A percentile compares a stretch with the other conserved stretches of the same genome.
Evolutionary conservation across 768 basidiomycete species (phyloP).

Genomic region (Cubamyces lactineus): DNA sequence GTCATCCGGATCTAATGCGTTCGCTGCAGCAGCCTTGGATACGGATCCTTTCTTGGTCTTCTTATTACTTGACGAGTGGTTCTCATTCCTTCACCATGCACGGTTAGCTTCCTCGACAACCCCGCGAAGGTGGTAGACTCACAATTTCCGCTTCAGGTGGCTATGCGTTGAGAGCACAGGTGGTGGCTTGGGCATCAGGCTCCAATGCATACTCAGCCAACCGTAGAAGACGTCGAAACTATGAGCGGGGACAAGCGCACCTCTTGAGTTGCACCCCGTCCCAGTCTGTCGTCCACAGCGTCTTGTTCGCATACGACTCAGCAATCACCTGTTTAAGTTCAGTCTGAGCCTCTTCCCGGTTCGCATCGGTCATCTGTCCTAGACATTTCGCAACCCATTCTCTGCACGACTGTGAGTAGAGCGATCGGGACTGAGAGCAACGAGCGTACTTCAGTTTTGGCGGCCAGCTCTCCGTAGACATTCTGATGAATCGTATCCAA

Average conservation of each 20-base stretch:
- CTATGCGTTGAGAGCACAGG: conserved; percentile 44
- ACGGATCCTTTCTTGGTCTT: conserved; percentile 63
- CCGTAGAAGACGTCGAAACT: background rate
- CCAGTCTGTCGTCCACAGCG: conserved; percentile 96
- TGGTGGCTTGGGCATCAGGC: conserved; percentile 63
- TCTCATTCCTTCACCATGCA: conserved; percentile 40
- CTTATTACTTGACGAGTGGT: conserved; percentile 45
- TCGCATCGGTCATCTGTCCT: conserved; percentile 86
- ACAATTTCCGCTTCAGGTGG: conserved; percentile 75
- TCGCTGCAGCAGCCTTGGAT: conserved; percentile 28
- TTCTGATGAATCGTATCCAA: conserved; percentile 29
- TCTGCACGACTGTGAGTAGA: conserved; percentile 46
- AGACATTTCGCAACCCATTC: conserved; percentile 95
- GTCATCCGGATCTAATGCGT: conserved; percentile 59
- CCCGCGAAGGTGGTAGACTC: background rate
- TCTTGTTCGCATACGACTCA: conserved; percentile 83
- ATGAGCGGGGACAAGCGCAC: conserved; percentile 44
- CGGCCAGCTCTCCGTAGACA: conserved; percentile 83
- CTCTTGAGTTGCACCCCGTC: conserved; percentile 82
- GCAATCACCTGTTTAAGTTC: conserved; percentile 98
- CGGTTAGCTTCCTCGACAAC: background rate
- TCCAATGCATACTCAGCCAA: conserved; percentile 32
- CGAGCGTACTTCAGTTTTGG: conserved; percentile 70
- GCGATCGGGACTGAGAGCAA: conserved; percentile 2
- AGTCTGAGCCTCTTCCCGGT: conserved; percentile 84